Conservation (phyloP, 1,284 basidiomycete species). For the Malassezia furfur region DNA sequence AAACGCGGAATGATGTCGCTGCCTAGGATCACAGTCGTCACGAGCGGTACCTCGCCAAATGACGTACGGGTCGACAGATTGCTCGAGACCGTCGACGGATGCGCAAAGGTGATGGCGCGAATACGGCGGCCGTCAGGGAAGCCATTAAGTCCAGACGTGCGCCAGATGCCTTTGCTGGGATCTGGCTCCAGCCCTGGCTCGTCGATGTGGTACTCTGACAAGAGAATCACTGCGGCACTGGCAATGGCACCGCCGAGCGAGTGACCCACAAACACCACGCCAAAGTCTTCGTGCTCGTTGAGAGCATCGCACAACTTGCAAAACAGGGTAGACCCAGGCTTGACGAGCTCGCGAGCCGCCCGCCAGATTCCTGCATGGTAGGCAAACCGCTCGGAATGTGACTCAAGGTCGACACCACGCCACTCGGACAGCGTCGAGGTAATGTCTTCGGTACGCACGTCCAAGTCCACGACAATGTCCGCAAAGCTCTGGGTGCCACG, state of each 20-base stretch:
- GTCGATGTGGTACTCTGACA: slow-evolving; percentile 36
- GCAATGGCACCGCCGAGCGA: slow-evolving; percentile 43
- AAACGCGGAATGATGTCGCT: slow-evolving; percentile 42
- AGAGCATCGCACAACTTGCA: slow-evolving; percentile 30
- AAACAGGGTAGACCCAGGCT: slow-evolving; percentile 34
- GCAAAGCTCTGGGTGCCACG: slow-evolving; percentile 45
- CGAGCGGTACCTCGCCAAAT: slow-evolving; percentile 35
- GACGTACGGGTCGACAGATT: slow-evolving; percentile 30
- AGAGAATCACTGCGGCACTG: slow-evolving; percentile 37
- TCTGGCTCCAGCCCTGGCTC: slow-evolving; percentile 11
- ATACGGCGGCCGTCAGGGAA: slow-evolving; percentile 36
- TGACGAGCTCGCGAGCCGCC: slow-evolving; percentile 35
- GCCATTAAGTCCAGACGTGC: slow-evolving; percentile 29
- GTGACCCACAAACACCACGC: slow-evolving; percentile 43
- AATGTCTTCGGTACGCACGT: slow-evolving; percentile 37
- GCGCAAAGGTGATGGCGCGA: slow-evolving; percentile 43
- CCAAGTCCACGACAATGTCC: slow-evolving; percentile 46
- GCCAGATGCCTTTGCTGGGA: slow-evolving; percentile 29
- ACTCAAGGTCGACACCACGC: slow-evolving; percentile 23
- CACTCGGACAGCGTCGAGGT: slow-evolving; percentile 25
- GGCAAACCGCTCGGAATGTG: slow-evolving; percentile 18
- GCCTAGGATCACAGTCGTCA: slow-evolving; percentile 35
- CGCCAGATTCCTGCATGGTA: slow-evolving; percentile 45
- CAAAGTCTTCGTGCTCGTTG: slow-evolving; percentile 36
- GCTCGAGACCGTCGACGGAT: slow-evolving; percentile 39